phyloP scores from a whole-genome alignment of 202 grass and related monocot species.

The Panicum virgatum region DNA sequence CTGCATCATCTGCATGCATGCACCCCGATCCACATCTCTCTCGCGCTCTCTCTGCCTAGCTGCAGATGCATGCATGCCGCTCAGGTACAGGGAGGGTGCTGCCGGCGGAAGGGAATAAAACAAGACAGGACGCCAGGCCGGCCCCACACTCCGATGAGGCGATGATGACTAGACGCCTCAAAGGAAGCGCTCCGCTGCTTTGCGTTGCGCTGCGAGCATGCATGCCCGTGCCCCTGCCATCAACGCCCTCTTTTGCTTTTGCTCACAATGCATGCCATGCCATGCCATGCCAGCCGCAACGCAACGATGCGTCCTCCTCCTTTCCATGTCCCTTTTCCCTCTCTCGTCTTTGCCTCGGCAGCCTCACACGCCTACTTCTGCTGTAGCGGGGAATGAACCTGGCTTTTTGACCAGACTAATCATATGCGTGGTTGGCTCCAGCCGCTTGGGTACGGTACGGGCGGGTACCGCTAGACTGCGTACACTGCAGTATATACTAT shows the following conservation, averaged over 20 bases:
- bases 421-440: background rate
- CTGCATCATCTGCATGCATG: background rate
- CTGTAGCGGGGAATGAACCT: background rate
- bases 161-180: slow-evolving; percentile 48
- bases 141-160: background rate
- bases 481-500: background rate
- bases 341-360: background rate
- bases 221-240: background rate
- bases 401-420: slow-evolving; percentile 5
- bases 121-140: background rate
- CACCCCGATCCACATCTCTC: background rate
- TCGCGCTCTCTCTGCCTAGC: background rate
- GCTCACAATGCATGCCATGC: background rate
- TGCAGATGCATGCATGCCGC: background rate
- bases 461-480: background rate
- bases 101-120: background rate
- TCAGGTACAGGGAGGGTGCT: background rate
- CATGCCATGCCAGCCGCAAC: background rate
- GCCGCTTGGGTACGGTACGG: no score
- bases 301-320: background rate
- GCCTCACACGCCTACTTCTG: background rate
- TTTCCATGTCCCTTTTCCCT: background rate
- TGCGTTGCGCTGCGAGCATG: background rate
- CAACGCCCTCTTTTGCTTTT: background rate
- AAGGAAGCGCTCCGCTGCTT: slow-evolving; percentile 26